Percentiles rank a stretch among this genome's conserved stretches.
phyloP scores from a whole-genome alignment of 176 grass and related monocot genomes.

The Aegilops umbellulata region DNA sequence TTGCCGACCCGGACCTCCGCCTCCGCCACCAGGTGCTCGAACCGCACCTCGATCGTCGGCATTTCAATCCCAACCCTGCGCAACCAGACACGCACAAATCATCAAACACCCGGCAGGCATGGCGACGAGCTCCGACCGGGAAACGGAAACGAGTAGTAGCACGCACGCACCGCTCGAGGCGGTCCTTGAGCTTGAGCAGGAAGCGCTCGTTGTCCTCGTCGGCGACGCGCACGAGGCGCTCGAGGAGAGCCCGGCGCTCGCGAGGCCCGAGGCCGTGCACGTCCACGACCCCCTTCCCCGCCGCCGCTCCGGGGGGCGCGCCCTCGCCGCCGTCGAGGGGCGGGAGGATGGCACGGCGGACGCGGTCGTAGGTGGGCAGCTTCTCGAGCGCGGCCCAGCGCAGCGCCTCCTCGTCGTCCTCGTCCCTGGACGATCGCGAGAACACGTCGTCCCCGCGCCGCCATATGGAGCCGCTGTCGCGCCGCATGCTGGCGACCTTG shows the following conservation, averaged over 20 bases:
- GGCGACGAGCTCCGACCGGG: neutral
- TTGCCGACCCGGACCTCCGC: conserved; percentile 71
- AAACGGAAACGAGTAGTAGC: neutral
- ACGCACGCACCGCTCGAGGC: conserved; percentile 52
- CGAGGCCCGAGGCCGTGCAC: conserved; percentile 44
- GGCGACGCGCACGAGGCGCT: conserved; percentile 68
- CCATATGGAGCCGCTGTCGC: conserved; percentile 56
- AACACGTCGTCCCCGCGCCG: conserved; percentile 59
- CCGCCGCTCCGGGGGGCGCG: neutral
- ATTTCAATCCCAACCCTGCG: conserved; percentile 85
- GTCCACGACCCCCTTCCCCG: conserved; percentile 46
- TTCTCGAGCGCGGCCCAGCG: conserved; percentile 88
- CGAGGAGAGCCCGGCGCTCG: conserved; percentile 51
- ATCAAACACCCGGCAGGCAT: conserved; percentile 8
- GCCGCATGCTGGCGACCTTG: conserved; percentile 49
- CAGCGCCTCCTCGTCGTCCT: conserved; percentile 90
- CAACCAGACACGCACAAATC: conserved; percentile 15
- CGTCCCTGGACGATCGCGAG: conserved; percentile 68
- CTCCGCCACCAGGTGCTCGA: conserved; percentile 55
- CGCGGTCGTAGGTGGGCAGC: conserved; percentile 74
- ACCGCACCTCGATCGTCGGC: conserved; percentile 89
- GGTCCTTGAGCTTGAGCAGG: conserved; percentile 90
- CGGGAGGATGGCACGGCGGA: conserved; percentile 66
- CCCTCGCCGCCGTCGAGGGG: neutral
- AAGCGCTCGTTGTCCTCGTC: conserved; percentile 89